Base-by-base conservation (phyloP, 2,329 filamentous ascomycete species). In the Talaromyces sp. region DNA sequence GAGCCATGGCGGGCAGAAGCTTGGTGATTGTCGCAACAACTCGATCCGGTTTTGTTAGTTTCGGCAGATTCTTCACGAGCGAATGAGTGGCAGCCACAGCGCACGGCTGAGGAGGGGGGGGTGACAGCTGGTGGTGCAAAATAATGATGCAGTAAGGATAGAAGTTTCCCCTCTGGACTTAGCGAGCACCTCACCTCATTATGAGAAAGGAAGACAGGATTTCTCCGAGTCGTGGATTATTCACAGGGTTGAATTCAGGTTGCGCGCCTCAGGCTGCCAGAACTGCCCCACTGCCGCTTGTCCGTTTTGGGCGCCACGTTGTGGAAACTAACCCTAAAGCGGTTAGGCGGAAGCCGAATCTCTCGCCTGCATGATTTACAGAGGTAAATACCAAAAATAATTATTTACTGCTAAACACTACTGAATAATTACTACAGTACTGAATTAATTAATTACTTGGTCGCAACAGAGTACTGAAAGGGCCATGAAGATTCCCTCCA, bases 1-100 rank as follows among this genome's bases (percentile, higher is more conserved):
- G 72, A 32, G 74, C 70, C 72, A 76, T 75, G 48, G 29, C 31
- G 58, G 48, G 7, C 31, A 8, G 35, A 41, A 14, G 26, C 26
- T 3, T 26, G 26, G 31, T 11, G 31, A 12, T 12, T 12, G 32
- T 35, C 32, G 17, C 43, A 19, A 46, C 4, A 10, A 19, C 14
- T 12, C 11, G 19, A 21, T 12, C 43, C 43, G n/a, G 17, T n/a
- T 38, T 38, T 17, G 35, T n/a, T n/a, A 38, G 35, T n/a, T 38
- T 38, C 35, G 35, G n/a, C 35, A 38, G 35, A 38, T 38, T 46
- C 43, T 46, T 19, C 43, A 46, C 43, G 21, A 19, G 43, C 43
- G n/a, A 46, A 46, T 46, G 43, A 46, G 43, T 24, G 43, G 9
- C n/a, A 46, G 43, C 43, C 43, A 46, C 43, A 24, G 43, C 43